A percentile compares a stretch with the other conserved stretches of the same genome.
phyloP scores from a whole-genome alignment of 306 rosid species.

The Acacia acuminata region DNA sequence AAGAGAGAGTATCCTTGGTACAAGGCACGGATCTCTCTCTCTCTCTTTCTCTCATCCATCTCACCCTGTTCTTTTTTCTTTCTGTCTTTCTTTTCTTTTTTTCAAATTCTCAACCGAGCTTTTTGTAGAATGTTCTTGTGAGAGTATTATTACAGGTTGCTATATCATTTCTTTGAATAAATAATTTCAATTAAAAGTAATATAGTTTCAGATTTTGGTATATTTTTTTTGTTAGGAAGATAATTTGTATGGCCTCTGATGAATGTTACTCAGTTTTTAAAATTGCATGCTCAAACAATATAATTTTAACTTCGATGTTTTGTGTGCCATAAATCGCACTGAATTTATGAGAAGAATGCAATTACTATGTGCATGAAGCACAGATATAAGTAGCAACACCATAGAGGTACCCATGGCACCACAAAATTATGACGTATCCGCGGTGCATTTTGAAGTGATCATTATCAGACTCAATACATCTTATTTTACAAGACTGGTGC shows the following conservation, averaged over 20 bases:
- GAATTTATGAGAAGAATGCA: not conserved
- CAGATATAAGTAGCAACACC: not conserved
- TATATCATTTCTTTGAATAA: not conserved
- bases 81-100: not conserved
- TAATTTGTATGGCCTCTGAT: not conserved
- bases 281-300: not conserved
- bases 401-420: not conserved
- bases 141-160: not conserved
- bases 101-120: not conserved
- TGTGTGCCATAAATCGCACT: not conserved
- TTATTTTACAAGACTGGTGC: not conserved
- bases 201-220: not conserved
- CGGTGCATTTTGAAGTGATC: not conserved
- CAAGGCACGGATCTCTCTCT: constrained; percentile 52
- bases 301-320: not conserved
- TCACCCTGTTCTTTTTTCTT: not conserved
- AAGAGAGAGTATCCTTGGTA: constrained; percentile 67
- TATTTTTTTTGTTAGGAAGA: not conserved
- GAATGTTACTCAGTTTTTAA: not conserved
- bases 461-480: not conserved
- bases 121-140: not conserved
- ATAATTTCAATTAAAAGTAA: not conserved
- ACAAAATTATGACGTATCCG: not conserved
- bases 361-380: not conserved
- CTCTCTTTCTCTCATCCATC: not conserved